phyloP scores from a whole-genome alignment of 495 filamentous ascomycete genomes.

The Glutinoglossum americanum region DNA sequence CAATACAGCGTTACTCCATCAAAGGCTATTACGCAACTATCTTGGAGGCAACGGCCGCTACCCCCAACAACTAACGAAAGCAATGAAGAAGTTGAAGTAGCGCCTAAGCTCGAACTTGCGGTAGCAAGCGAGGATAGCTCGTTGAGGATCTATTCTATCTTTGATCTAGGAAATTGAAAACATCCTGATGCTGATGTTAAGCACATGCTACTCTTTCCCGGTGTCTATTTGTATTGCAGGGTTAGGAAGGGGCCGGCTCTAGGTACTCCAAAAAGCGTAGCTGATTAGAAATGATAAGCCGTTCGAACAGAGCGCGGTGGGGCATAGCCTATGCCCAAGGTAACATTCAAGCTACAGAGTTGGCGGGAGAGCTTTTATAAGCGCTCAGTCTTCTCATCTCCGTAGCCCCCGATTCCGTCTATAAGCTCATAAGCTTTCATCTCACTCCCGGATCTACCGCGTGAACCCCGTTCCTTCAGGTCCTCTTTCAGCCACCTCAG shows the following conservation, averaged over 20 bases:
- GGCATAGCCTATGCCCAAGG: not conserved
- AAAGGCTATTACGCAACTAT: slow-evolving; percentile 49
- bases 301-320: not conserved
- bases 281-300: not conserved
- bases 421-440: slow-evolving; percentile 44
- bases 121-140: slow-evolving; percentile 71
- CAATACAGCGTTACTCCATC: slow-evolving; percentile 34
- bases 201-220: not conserved
- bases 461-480: slow-evolving; percentile 55
- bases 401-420: slow-evolving; percentile 64
- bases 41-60: slow-evolving; percentile 41
- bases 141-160: slow-evolving; percentile 45
- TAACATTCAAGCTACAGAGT: too few relatives aligned
- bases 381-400: slow-evolving; percentile 35
- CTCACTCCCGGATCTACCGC: slow-evolving; percentile 37
- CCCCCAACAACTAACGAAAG: slow-evolving; percentile 7
- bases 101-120: slow-evolving; percentile 32
- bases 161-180: slow-evolving; percentile 3
- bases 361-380: not conserved
- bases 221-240: not conserved
- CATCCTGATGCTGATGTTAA: not conserved
- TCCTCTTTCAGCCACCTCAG: slow-evolving; percentile 73
- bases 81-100: not conserved
- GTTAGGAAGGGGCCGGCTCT: not conserved
- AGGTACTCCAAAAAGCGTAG: not conserved